A percentile compares a stretch with the other conserved stretches of the same genome.
Evolutionary conservation across 2,329 filamentous ascomycete genomes (phyloP).

Genomic region (Botrytis galanthina): DNA sequence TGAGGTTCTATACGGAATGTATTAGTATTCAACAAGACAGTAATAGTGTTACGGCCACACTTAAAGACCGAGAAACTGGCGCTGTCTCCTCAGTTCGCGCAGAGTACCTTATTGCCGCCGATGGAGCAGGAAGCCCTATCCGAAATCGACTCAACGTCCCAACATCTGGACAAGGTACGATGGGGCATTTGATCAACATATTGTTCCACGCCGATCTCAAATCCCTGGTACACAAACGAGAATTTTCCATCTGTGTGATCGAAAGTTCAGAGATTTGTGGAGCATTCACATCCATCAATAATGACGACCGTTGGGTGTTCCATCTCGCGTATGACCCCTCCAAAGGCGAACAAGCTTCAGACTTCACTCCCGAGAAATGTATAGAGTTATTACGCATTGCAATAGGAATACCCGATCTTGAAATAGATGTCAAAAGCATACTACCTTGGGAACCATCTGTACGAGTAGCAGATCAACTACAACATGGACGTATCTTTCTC

Average conservation of each 20-base stretch:
- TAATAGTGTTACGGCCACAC: slow-evolving; percentile 33
- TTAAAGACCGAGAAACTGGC: slow-evolving; percentile 25
- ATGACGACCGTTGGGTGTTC: slow-evolving; percentile 35
- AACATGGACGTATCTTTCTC: slow-evolving; percentile 40
- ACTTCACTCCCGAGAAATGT: slow-evolving; percentile 30
- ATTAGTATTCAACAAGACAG: slow-evolving; percentile 29
- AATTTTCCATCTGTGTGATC: slow-evolving; percentile 40
- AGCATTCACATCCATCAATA: slow-evolving; percentile 34
- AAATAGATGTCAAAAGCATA: slow-evolving; percentile 39
- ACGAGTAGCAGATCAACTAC: slow-evolving; percentile 35
- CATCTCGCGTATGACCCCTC: slow-evolving; percentile 32
- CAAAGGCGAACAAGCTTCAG: slow-evolving; percentile 27
- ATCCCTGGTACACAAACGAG: slow-evolving; percentile 35
- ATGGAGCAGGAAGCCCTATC: slow-evolving; percentile 39
- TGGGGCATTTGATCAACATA: slow-evolving; percentile 41
- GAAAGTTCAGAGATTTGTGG: slow-evolving; percentile 26
- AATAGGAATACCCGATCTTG: slow-evolving; percentile 34
- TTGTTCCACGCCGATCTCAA: slow-evolving; percentile 39
- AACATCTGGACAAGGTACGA: slow-evolving; percentile 35
- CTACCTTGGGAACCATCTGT: slow-evolving; percentile 39
- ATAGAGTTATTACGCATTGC: slow-evolving; percentile 33
- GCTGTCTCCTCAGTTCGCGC: slow-evolving; percentile 30
- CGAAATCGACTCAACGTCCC: slow-evolving; percentile 35
- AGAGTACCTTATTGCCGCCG: slow-evolving; percentile 43
- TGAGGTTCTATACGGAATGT: slow-evolving; percentile 40